Percentiles rank a stretch among this genome's conserved stretches.
phyloP scores from a whole-genome alignment of 768 basidiomycete species.

The Tephrocybe rancida region DNA sequence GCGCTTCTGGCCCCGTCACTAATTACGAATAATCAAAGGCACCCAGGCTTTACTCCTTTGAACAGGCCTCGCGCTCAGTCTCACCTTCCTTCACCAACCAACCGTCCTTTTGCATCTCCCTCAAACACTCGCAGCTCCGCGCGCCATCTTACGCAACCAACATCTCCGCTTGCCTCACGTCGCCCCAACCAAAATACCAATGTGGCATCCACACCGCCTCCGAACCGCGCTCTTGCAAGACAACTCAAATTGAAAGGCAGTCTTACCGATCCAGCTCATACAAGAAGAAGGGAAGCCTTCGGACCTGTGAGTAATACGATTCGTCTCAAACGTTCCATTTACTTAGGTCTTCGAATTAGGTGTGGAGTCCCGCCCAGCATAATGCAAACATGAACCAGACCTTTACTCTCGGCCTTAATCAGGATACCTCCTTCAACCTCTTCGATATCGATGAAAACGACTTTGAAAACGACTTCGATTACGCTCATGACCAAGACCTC shows the following conservation, averaged over 20 bases:
- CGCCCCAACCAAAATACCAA: constrained; percentile 33
- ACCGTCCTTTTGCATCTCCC: constrained; percentile 39
- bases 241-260: constrained; percentile 70
- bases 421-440: constrained; percentile 53
- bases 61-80: constrained; percentile 61
- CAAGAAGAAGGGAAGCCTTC: constrained; percentile 46
- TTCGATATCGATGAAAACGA: constrained; percentile 80
- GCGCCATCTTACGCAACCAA: constrained; percentile 26
- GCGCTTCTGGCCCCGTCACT: constrained; percentile 63
- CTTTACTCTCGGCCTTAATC: constrained; percentile 36
- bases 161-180: constrained; percentile 37
- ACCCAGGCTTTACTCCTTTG: constrained; percentile 31
- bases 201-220: constrained; percentile 67
- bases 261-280: constrained; percentile 69
- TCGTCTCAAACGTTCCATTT: constrained; percentile 28
- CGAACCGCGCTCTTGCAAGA: constrained; percentile 53
- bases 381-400: constrained; percentile 20
- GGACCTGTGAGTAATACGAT: constrained; percentile 32
- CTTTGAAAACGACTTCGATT: constrained; percentile 51
- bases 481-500: constrained; percentile 32
- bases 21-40: constrained; percentile 44
- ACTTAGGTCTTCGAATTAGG: constrained; percentile 23
- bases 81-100: constrained; percentile 40
- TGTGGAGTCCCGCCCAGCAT: constrained; percentile 30
- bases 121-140: constrained; percentile 26